phyloP scores from a whole-genome alignment of 2,329 filamentous ascomycete species.

The Lizonia empirigonia region DNA sequence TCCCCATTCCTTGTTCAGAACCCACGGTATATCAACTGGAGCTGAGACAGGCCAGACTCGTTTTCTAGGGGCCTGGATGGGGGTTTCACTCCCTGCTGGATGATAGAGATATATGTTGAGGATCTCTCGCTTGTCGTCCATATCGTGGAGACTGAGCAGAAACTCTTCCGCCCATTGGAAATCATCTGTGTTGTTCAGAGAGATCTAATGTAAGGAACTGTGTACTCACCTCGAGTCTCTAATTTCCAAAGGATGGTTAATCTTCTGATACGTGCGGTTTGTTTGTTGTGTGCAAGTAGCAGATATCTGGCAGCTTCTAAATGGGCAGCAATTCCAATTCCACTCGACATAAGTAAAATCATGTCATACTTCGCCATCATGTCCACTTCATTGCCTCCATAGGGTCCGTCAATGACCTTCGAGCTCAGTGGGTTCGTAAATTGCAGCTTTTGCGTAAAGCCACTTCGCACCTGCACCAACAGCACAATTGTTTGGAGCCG shows the following conservation, averaged over 20 bases:
- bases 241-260: constrained; percentile 17
- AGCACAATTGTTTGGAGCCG: constrained; percentile 2
- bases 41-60: not conserved
- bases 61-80: not conserved
- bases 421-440: not conserved
- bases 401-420: constrained; percentile 7
- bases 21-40: not conserved
- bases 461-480: not conserved
- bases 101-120: not conserved
- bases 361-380: constrained; percentile 12
- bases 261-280: constrained; percentile 14
- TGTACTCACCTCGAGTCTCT: constrained; percentile 4
- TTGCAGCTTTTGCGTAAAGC: constrained; percentile 6
- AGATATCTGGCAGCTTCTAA: constrained; percentile 7
- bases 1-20: not conserved
- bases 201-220: not conserved
- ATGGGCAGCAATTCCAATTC: constrained; percentile 17
- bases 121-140: not conserved
- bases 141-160: not conserved
- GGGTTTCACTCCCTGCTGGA: not conserved
- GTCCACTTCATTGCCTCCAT: not conserved
- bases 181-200: not conserved
- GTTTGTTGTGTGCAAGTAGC: constrained; percentile 8
- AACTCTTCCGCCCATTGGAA: not conserved
- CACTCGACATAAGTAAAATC: constrained; percentile 12